phyloP scores from a whole-genome alignment of 2,329 filamentous ascomycete genomes.

The Pseudogymnoascus sp. region DNA sequence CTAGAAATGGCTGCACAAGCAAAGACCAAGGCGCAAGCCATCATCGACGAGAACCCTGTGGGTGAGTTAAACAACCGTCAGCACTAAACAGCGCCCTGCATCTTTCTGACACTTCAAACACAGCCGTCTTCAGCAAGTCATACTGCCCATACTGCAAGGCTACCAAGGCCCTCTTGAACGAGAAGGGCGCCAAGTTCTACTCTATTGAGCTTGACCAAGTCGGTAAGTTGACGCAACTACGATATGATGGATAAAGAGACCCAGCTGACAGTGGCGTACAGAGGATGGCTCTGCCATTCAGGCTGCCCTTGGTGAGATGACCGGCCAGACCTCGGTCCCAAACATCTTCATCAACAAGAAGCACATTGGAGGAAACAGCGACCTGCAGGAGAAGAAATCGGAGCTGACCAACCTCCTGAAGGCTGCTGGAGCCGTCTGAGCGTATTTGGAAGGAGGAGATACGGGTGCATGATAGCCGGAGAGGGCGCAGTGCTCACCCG shows the following conservation, averaged over 20 bases:
- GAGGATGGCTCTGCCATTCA: slow-evolving; percentile 80
- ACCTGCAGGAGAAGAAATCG: slow-evolving; percentile 59
- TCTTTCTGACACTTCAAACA: background rate
- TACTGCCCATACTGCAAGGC: slow-evolving; percentile 90
- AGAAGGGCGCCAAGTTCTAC: slow-evolving; percentile 63
- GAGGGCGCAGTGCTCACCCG: background rate
- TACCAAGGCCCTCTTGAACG: slow-evolving; percentile 66
- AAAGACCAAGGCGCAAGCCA: slow-evolving; percentile 70
- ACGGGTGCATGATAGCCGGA: background rate
- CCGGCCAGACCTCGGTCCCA: slow-evolving; percentile 79
- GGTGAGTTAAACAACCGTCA: slow-evolving; percentile 42
- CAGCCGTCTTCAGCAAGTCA: slow-evolving; percentile 92
- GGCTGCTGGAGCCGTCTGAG: slow-evolving; percentile 53
- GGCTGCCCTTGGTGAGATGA: slow-evolving; percentile 70
- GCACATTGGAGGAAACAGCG: slow-evolving; percentile 96
- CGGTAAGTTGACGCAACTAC: slow-evolving; percentile 44
- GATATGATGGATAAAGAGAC: background rate
- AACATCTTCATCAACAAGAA: slow-evolving; percentile 89
- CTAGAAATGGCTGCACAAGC: slow-evolving; percentile 72
- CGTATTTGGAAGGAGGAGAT: background rate
- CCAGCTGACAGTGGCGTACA: slow-evolving; percentile 28
- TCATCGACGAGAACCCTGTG: slow-evolving; percentile 86
- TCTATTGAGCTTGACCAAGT: slow-evolving; percentile 78
- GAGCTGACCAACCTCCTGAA: slow-evolving; percentile 59
- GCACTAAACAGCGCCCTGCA: background rate